A percentile compares a stretch with the other conserved stretches of the same genome.
phyloP scores from a whole-genome alignment of 352 stramenopile species.

The Globisporangium megalacanthum region DNA sequence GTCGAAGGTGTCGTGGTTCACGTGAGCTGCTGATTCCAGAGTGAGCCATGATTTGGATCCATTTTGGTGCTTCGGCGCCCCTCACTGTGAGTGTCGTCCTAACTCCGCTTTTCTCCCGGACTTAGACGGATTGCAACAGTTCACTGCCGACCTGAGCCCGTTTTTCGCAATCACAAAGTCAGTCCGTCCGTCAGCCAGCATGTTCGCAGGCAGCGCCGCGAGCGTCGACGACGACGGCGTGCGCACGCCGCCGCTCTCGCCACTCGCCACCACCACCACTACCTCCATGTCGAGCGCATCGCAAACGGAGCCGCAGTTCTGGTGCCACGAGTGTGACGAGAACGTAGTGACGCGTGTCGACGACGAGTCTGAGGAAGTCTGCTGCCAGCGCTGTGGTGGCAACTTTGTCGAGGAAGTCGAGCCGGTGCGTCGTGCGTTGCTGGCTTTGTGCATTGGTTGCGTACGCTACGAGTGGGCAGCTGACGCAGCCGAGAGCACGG shows the following conservation, averaged over 20 bases:
- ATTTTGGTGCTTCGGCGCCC: too few relatives aligned
- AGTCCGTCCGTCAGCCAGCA: background rate
- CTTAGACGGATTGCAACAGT: too few relatives aligned
- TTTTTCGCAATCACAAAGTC: background rate
- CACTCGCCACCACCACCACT: background rate
- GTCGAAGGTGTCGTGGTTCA: too few relatives aligned
- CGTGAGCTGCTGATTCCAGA: too few relatives aligned
- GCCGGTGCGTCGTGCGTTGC: constrained; percentile 21
- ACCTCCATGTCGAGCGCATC: background rate
- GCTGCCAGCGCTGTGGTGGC: constrained; percentile 57
- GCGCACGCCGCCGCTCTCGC: constrained; percentile 13
- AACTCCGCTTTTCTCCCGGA: too few relatives aligned
- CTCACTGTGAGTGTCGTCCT: background rate
- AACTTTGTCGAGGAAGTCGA: constrained; percentile 88
- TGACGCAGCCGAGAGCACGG: background rate
- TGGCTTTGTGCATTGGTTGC: background rate
- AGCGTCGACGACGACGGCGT: constrained; percentile 3
- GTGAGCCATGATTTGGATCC: too few relatives aligned
- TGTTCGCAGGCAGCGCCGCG: background rate
- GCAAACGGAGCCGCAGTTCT: constrained; percentile 42
- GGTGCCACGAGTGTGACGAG: constrained; percentile 74
- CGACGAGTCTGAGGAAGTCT: constrained; percentile 55
- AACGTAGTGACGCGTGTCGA: constrained; percentile 57
- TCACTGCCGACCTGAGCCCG: too few relatives aligned
- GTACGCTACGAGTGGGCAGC: background rate